Percentiles rank a stretch among this genome's conserved stretches.
These are phyloP conservation scores for Podaxis rugospora DNA, from an alignment of 768 basidiomycete genomes.

Conservation along the genomic window DNA sequence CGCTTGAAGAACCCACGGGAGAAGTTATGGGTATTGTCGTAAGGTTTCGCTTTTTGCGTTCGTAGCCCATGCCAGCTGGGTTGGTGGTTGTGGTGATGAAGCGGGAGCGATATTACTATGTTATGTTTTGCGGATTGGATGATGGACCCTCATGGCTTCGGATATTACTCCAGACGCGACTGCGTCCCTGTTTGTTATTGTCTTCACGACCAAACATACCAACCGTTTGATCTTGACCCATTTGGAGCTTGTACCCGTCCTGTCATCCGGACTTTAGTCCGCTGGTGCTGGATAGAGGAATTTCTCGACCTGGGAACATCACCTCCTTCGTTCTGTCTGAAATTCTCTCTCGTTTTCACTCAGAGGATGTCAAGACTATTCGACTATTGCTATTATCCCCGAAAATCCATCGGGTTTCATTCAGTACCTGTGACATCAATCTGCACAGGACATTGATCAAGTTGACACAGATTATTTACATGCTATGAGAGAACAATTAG, in stretches of 20 bases:
- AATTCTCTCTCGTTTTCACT: too few species aligned
- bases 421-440: too few species aligned
- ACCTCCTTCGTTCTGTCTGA: too few species aligned
- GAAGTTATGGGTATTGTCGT: slow-evolving; percentile 28
- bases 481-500: too few species aligned
- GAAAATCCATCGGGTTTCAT: too few species aligned
- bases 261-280: not conserved
- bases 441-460: too few species aligned
- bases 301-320: not conserved
- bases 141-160: not conserved
- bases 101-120: slow-evolving; percentile 7
- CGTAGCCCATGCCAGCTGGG: slow-evolving; percentile 36
- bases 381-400: too few species aligned
- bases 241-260: not conserved
- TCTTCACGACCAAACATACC: slow-evolving; percentile 3
- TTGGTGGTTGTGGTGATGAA: slow-evolving; percentile 19
- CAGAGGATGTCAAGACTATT: too few species aligned
- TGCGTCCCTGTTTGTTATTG: not conserved
- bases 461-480: too few species aligned
- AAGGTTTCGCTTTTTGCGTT: slow-evolving; percentile 39
- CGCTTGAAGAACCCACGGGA: slow-evolving; percentile 30
- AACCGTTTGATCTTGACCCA: not conserved
- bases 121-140: not conserved
- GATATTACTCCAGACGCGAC: slow-evolving; percentile 8
- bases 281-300: not conserved